phyloP scores from a whole-genome alignment of 371 early-diverging fungal genomes.

The Apophysomyces sp. region DNA sequence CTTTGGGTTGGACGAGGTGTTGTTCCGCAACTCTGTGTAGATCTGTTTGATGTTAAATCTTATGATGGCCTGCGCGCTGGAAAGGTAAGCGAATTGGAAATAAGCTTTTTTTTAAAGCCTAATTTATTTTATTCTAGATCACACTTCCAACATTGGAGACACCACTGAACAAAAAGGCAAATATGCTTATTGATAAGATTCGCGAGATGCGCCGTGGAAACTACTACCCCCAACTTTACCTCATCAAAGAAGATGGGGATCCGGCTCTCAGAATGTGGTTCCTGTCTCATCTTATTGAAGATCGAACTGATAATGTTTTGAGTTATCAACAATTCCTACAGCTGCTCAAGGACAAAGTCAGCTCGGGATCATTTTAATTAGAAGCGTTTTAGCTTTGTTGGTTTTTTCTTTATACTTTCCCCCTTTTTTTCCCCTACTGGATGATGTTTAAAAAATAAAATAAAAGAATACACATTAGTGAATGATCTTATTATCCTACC shows the following conservation, averaged over 20 bases:
- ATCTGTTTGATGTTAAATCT: slow-evolving; percentile 64
- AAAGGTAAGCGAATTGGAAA: slow-evolving; percentile 41
- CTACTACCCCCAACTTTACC: slow-evolving; percentile 66
- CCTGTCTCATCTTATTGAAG: slow-evolving; percentile 87
- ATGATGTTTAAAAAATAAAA: neutral
- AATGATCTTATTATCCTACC: slow-evolving; percentile 14
- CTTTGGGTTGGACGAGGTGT: slow-evolving; percentile 87
- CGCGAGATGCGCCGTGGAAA: slow-evolving; percentile 59
- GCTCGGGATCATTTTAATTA: slow-evolving; percentile 24
- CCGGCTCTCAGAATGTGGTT: slow-evolving; percentile 83
- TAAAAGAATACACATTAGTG: neutral
- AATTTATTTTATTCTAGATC: neutral
- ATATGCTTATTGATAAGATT: slow-evolving; percentile 57
- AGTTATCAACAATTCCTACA: slow-evolving; percentile 85
- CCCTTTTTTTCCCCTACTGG: neutral
- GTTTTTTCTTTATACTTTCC: neutral
- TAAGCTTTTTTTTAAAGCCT: neutral
- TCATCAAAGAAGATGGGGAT: slow-evolving; percentile 94
- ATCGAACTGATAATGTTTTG: slow-evolving; percentile 79
- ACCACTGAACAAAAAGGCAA: slow-evolving; percentile 57
- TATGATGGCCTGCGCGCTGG: slow-evolving; percentile 64
- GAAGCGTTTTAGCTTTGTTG: neutral
- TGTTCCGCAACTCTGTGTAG: slow-evolving; percentile 70
- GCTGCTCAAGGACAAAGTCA: slow-evolving; percentile 60
- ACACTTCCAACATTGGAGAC: slow-evolving; percentile 59